phyloP scores from a whole-genome alignment of 768 basidiomycete genomes.

The Dentipellis sp. region DNA sequence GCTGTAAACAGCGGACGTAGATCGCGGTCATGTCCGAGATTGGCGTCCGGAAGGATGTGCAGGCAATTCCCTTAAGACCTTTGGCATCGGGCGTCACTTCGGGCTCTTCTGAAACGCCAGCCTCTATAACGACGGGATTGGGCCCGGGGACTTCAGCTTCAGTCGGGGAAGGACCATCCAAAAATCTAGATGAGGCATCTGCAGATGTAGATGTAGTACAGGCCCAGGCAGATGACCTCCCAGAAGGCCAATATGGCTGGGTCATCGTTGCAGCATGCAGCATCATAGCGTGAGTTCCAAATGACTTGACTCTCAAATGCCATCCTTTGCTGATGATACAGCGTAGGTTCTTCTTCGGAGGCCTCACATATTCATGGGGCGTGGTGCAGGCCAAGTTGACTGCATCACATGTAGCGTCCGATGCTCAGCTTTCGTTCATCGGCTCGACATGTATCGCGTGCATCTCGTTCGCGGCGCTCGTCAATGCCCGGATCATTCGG shows the following conservation, averaged over 20 bases:
- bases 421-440: conserved; percentile 22
- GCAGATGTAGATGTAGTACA: not conserved
- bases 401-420: conserved; percentile 14
- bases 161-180: too few species aligned
- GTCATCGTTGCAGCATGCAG: conserved; percentile 22
- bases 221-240: conserved; percentile 6
- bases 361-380: conserved; percentile 22
- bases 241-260: conserved; percentile 25
- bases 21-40: too few species aligned
- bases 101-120: too few species aligned
- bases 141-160: too few species aligned
- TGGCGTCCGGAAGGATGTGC: too few species aligned
- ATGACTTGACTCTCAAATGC: not conserved
- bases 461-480: conserved; percentile 20
- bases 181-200: too few species aligned
- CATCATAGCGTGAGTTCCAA: conserved; percentile 17
- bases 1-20: too few species aligned
- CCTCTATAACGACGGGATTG: too few species aligned
- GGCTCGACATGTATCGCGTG: conserved; percentile 23
- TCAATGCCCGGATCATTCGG: conserved; percentile 23
- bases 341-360: conserved; percentile 15
- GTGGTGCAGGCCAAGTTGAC: conserved; percentile 13
- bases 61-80: too few species aligned
- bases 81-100: too few species aligned
- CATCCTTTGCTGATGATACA: not conserved